Evolutionary conservation across 371 early-diverging fungal species (phyloP).

Genomic region (Rhizopus delemar): DNA sequence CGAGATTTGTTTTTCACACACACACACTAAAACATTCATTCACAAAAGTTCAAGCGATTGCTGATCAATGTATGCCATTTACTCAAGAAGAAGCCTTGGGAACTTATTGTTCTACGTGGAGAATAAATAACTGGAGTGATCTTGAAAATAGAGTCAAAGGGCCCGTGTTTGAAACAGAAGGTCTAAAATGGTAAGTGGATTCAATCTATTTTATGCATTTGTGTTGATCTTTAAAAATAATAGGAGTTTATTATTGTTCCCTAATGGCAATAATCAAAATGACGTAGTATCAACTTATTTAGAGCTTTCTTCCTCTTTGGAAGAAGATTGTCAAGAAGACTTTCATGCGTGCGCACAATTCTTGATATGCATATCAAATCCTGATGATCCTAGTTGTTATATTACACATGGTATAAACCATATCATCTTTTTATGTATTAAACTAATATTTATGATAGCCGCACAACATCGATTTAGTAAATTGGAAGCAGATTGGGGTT

Average conservation of each 20-base stretch:
- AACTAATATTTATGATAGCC: slow-evolving; percentile 16
- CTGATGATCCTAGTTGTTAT: slow-evolving; percentile 62
- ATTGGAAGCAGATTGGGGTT: slow-evolving; percentile 57
- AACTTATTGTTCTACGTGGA: slow-evolving; percentile 33
- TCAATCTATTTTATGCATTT: not conserved
- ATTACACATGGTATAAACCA: slow-evolving; percentile 20
- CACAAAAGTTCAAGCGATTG: slow-evolving; percentile 2
- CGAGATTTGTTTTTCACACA: not conserved
- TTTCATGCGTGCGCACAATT: slow-evolving; percentile 88
- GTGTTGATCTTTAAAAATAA: not conserved
- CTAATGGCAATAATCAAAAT: slow-evolving; percentile 72
- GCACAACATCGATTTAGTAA: slow-evolving; percentile 78
- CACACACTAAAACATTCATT: not conserved
- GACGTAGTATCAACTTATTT: slow-evolving; percentile 77
- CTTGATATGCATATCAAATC: slow-evolving; percentile 73
- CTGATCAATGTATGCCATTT: slow-evolving; percentile 4
- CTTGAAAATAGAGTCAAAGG: slow-evolving; percentile 53
- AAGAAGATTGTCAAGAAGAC: slow-evolving; percentile 53
- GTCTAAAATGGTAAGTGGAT: slow-evolving; percentile 51
- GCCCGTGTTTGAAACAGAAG: slow-evolving; percentile 54
- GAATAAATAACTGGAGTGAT: slow-evolving; percentile 44
- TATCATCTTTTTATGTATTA: not conserved
- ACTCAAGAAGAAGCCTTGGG: slow-evolving; percentile 1
- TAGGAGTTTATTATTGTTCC: slow-evolving; percentile 86
- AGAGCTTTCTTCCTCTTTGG: slow-evolving; percentile 70